Percentiles rank a stretch among this genome's conserved stretches.
Conservation (phyloP, 257 asterid species). For the Perilla frutescens region DNA sequence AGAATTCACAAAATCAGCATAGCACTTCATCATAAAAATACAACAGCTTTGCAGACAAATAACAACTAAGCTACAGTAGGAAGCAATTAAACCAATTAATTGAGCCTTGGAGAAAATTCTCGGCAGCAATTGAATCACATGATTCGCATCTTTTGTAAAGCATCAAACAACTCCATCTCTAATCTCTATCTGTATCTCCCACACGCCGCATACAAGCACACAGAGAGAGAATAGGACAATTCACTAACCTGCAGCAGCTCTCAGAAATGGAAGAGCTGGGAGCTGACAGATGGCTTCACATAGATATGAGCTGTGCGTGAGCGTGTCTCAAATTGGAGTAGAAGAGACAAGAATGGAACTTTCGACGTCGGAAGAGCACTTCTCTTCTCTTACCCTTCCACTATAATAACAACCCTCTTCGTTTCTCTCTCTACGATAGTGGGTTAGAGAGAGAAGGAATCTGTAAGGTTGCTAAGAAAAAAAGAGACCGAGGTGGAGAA, state of each 20-base stretch:
- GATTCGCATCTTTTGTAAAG: slow-evolving; percentile 8
- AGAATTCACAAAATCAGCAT: slow-evolving; percentile 29
- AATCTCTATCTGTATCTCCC: not conserved
- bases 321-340: slow-evolving; percentile 30
- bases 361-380: slow-evolving; percentile 55
- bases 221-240: slow-evolving; percentile 7
- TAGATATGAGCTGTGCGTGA: slow-evolving; percentile 40
- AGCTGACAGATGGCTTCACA: slow-evolving; percentile 45
- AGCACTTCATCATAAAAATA: not conserved
- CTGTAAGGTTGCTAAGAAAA: slow-evolving; percentile 19
- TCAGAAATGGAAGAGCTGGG: slow-evolving; percentile 28
- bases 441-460: slow-evolving; percentile 38
- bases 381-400: slow-evolving; percentile 23
- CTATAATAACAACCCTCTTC: slow-evolving; percentile 28
- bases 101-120: slow-evolving; percentile 21
- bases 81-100: slow-evolving; percentile 4
- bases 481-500: slow-evolving; percentile 22
- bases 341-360: slow-evolving; percentile 34
- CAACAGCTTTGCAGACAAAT: slow-evolving; percentile 16
- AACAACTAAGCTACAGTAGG: not conserved
- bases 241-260: slow-evolving; percentile 36
- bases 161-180: not conserved
- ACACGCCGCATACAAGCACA: not conserved
- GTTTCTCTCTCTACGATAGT: slow-evolving; percentile 30
- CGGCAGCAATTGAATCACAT: not conserved